Evolutionary conservation across 805 yeast genomes (phyloP), one percentile per base, ranked within the genome.

Genomic region (Isabelozyma pseudorhagii): DNA sequence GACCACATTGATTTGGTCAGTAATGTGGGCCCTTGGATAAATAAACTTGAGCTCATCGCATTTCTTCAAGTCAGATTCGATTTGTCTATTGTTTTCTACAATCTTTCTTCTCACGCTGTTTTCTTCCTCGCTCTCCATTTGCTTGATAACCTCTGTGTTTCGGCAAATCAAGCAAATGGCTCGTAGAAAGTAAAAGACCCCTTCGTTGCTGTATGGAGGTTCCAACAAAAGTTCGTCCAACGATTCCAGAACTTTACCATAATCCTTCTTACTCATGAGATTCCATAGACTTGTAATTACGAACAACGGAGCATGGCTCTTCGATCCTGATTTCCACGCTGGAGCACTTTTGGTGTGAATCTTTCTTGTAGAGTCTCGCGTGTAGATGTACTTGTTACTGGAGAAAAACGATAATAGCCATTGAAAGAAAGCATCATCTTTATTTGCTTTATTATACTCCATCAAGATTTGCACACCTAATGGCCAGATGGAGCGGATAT

Each of bases 401-500:
- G 60, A 55, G 47, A 56, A 64, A 46, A 60, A 68, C 4, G 72
- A 61, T 11, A 64, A 50, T 17, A 75, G 50, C 75, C 77, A 74
- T 3, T 62, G 67, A 50, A 67, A 70, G 50, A 72, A 75, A 41
- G 53, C 58, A 11, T 62, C 68, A n/a, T 66, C 65, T 42, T 60
- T 68, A 45, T 52, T 17, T 8, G 25, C 8, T 5, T 17, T 9
- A 9, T 34, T 21, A 14, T 13, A 40, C 34, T 25, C 39, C 45
- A 50, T 46, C n/a, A 85, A 58, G 5, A 85, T 80, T 51, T 81
- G 84, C 5, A 82, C 62, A 0, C 87, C 91, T 0, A 84, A 38
- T 0, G 86, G 79, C 92, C 92, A 87, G 9, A 85, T 59, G 3
- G 77, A 65, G 47, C 82, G 68, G 5, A 84, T 60, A 59, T 86